Evolutionary conservation across 331 rosid species (phyloP).

Genomic region (Quercus phellos): DNA sequence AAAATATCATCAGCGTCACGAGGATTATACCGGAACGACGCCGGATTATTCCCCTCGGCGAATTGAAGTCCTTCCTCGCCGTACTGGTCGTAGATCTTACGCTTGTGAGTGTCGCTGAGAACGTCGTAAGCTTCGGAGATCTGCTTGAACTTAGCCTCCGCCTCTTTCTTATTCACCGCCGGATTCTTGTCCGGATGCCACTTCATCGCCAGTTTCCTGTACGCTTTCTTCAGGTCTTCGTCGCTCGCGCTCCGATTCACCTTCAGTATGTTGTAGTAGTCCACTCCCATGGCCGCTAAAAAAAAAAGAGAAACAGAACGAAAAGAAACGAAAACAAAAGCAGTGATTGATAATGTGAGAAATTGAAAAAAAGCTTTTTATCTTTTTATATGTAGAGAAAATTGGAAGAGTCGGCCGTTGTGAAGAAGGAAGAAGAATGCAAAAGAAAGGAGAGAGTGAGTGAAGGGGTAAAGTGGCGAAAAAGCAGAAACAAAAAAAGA

Average conservation of each 20-base stretch:
- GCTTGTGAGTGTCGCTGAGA: conserved; percentile 56
- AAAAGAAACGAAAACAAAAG: too few relatives aligned
- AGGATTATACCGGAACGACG: conserved; percentile 12
- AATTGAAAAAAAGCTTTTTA: too few relatives aligned
- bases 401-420: too few relatives aligned
- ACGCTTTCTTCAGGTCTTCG: conserved; percentile 68
- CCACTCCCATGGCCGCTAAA: conserved; percentile 17
- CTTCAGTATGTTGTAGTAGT: conserved; percentile 63
- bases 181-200: conserved; percentile 81
- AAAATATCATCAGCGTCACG: conserved; percentile 39
- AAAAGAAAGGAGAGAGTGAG: too few relatives aligned
- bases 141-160: conserved; percentile 67
- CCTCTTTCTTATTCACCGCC: conserved; percentile 39
- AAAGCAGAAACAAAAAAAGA: background rate
- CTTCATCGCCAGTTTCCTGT: conserved; percentile 50
- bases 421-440: too few relatives aligned
- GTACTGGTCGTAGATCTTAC: conserved; percentile 70
- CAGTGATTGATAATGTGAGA: too few relatives aligned
- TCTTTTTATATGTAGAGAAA: too few relatives aligned
- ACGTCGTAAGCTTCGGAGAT: conserved; percentile 71
- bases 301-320: rapidly evolving
- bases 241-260: conserved; percentile 50
- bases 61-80: conserved; percentile 51
- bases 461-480: background rate
- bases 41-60: background rate